phyloP scores from a whole-genome alignment of 306 rosid genomes.

The Trifolium subterraneum region DNA sequence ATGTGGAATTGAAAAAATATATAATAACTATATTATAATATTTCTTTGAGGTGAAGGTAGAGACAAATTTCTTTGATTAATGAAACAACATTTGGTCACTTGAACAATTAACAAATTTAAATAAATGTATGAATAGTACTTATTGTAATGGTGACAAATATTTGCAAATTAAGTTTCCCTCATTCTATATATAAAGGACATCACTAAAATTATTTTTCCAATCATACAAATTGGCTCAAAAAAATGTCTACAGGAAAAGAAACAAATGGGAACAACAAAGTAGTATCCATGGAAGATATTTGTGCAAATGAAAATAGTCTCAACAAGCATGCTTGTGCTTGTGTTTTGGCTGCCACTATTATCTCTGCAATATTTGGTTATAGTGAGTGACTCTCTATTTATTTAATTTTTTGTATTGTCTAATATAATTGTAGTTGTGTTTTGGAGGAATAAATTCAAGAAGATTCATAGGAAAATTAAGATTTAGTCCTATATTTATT shows the following conservation, averaged over 20 bases:
- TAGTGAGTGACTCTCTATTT: conserved; percentile 21
- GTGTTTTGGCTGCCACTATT: conserved; percentile 61
- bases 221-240: conserved; percentile 5
- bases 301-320: conserved; percentile 25
- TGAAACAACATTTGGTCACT: conserved; percentile 23
- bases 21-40: background rate
- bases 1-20: background rate
- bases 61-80: background rate
- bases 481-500: too few species aligned
- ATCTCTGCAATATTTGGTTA: conserved; percentile 62
- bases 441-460: too few species aligned
- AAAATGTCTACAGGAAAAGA: conserved; percentile 22
- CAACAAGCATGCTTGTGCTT: conserved; percentile 63
- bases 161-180: background rate
- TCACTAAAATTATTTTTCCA: background rate
- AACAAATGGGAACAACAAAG: conserved; percentile 23
- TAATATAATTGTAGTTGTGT: background rate
- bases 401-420: background rate
- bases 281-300: conserved; percentile 19
- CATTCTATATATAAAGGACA: background rate
- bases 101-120: background rate
- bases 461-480: too few species aligned
- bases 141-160: background rate
- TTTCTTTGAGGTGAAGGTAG: background rate
- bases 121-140: background rate